Percentiles rank a stretch among this genome's conserved stretches.
phyloP scores from a whole-genome alignment of 257 asterid genomes.

The Gentiana dahurica region DNA sequence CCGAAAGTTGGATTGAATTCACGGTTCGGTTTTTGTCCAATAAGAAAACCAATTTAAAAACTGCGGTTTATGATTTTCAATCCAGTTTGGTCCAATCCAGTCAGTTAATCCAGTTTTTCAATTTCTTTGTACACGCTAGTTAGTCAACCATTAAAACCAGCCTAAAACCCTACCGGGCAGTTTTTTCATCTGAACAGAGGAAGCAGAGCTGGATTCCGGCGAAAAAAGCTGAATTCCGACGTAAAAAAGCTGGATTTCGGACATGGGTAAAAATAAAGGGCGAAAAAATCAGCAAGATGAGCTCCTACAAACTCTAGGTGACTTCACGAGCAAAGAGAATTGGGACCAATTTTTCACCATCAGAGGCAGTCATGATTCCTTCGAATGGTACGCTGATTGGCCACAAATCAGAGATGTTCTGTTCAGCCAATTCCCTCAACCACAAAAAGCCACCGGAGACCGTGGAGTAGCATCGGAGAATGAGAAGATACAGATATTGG shows the following conservation, averaged over 20 bases:
- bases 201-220: too few species aligned
- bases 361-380: slow-evolving; percentile 63
- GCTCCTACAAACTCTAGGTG: slow-evolving; percentile 53
- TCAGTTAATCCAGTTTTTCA: too few species aligned
- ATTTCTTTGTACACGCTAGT: too few species aligned
- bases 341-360: slow-evolving; percentile 85
- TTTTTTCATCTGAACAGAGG: too few species aligned
- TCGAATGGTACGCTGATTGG: slow-evolving; percentile 98
- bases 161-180: too few species aligned
- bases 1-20: too few species aligned
- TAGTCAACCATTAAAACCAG: too few species aligned
- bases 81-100: too few species aligned
- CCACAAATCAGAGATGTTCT: slow-evolving; percentile 45
- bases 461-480: slow-evolving; percentile 8
- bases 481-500: slow-evolving; percentile 31
- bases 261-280: slow-evolving; percentile 34
- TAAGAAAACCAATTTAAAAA: too few species aligned
- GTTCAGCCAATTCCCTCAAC: slow-evolving; percentile 22
- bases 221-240: too few species aligned
- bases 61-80: too few species aligned
- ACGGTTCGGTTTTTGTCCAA: too few species aligned
- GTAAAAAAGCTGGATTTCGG: neutral
- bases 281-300: slow-evolving; percentile 50
- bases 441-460: neutral
- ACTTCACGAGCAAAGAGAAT: slow-evolving; percentile 77